Evolutionary conservation across 169 alveolate species (phyloP).

Genomic region (Plasmodium adleri): DNA sequence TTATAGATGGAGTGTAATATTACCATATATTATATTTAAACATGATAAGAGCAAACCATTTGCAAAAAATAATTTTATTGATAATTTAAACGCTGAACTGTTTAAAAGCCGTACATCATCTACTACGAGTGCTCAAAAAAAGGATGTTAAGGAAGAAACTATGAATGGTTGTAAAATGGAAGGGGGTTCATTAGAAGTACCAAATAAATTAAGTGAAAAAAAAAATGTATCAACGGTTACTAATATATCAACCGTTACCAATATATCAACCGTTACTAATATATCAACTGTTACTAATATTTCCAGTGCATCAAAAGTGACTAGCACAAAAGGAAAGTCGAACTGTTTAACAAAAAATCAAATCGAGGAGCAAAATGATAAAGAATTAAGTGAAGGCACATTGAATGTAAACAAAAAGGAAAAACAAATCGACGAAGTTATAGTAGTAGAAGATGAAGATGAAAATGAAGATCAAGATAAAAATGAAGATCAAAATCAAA

Average conservation of each 20-base stretch:
- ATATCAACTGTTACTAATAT: no score
- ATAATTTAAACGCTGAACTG: conserved; percentile 13
- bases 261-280: no score
- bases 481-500: conserved; percentile 3
- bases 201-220: no score
- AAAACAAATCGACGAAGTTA: conserved; percentile 8
- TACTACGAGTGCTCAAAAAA: background rate
- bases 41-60: conserved; percentile 25
- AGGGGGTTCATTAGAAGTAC: no score
- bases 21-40: conserved; percentile 77
- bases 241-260: no score
- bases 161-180: background rate
- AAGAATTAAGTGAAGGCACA: background rate
- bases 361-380: background rate
- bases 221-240: no score
- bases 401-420: background rate
- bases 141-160: conserved; percentile 14
- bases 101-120: conserved; percentile 4
- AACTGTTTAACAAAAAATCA: background rate
- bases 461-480: background rate
- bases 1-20: conserved; percentile 78
- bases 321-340: background rate
- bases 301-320: no score
- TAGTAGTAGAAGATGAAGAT: conserved; percentile 27
- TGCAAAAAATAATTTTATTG: conserved; percentile 39